Conservation (phyloP, 352 stramenopile species). For the Phytophthora uliginosa region DNA sequence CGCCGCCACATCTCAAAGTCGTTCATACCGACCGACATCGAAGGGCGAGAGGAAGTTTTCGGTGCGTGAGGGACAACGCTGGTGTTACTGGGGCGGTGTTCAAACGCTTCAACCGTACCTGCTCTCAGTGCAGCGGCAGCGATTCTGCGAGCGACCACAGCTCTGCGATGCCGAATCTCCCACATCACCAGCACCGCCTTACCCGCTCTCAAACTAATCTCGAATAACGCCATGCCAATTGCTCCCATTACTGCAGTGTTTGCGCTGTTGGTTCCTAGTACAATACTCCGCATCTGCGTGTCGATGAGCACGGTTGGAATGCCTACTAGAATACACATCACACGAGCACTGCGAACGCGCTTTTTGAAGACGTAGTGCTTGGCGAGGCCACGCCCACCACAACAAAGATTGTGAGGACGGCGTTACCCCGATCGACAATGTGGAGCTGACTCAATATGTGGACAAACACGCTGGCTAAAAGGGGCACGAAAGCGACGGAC, state of each 20-base stretch:
- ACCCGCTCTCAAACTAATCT: conserved; percentile 19
- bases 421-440: conserved; percentile 5
- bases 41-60: not conserved
- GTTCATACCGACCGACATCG: not conserved
- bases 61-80: not conserved
- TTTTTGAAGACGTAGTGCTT: conserved; percentile 32
- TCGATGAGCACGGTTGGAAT: conserved; percentile 41
- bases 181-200: conserved; percentile 25
- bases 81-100: not conserved
- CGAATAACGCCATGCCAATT: conserved; percentile 26
- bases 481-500: not conserved
- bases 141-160: not conserved
- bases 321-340: conserved; percentile 32
- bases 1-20: conserved; percentile 14
- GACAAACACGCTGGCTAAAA: conserved; percentile 27
- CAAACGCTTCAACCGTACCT: not conserved
- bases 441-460: conserved; percentile 18
- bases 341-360: conserved; percentile 16
- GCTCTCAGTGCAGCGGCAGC: not conserved
- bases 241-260: conserved; percentile 6
- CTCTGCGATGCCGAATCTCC: conserved; percentile 13
- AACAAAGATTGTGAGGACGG: conserved; percentile 11
- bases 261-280: conserved; percentile 23
- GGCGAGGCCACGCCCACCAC: conserved; percentile 4
- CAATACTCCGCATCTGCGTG: conserved; percentile 33